These are phyloP conservation scores for Calonectria honghensis DNA, from an alignment of 2,329 filamentous ascomycete species.

Conservation along the genomic window DNA sequence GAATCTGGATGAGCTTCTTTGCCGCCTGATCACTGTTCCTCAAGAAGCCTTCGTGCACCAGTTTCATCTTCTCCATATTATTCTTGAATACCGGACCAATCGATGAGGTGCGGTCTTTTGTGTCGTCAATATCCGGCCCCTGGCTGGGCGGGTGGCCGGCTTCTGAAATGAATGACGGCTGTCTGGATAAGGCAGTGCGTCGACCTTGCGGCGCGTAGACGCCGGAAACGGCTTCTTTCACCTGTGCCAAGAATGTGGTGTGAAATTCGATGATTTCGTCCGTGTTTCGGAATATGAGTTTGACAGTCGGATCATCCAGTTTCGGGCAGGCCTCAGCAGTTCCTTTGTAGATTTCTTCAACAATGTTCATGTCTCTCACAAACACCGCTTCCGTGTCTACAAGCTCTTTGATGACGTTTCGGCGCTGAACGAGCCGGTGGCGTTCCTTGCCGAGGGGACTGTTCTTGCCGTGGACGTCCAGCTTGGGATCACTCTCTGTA, in stretches of 20 bases:
- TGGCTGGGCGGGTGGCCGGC: conserved; percentile 62
- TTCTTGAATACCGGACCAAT: conserved; percentile 73
- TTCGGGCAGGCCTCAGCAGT: conserved; percentile 89
- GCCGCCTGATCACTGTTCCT: conserved; percentile 78
- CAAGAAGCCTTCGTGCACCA: conserved; percentile 77
- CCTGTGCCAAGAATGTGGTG: conserved; percentile 83
- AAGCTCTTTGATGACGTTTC: conserved; percentile 91
- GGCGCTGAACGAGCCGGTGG: conserved; percentile 85
- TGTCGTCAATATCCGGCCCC: conserved; percentile 67
- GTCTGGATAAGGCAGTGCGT: conserved; percentile 64
- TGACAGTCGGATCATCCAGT: conserved; percentile 88
- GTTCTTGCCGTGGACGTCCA: conserved; percentile 61
- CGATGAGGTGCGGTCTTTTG: conserved; percentile 71
- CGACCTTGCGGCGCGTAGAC: conserved; percentile 82
- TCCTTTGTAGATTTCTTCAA: conserved; percentile 97
- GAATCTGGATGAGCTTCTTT: conserved; percentile 77
- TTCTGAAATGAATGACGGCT: conserved; percentile 65
- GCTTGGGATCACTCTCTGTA: conserved; percentile 62
- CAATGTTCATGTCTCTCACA: conserved; percentile 96
- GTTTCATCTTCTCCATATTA: conserved; percentile 77
- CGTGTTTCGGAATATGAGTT: conserved; percentile 93
- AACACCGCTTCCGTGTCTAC: conserved; percentile 95
- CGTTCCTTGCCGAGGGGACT: conserved; percentile 72
- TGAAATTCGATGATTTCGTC: conserved; percentile 94
- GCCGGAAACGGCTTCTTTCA: conserved; percentile 86